These are phyloP conservation scores for Fusarium austroafricanum DNA, from an alignment of 2,329 filamentous ascomycete genomes.

Conservation along the genomic window DNA sequence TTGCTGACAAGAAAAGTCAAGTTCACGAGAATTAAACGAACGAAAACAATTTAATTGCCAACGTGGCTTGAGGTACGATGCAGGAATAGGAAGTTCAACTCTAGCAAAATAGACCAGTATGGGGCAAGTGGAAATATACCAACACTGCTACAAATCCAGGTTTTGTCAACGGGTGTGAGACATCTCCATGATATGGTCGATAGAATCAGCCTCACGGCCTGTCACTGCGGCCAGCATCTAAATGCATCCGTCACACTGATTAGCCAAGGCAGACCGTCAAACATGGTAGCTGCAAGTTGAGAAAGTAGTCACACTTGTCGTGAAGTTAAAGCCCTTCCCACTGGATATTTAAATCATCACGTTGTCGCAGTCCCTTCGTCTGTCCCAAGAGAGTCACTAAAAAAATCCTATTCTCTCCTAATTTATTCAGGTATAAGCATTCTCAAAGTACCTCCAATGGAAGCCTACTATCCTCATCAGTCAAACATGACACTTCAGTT, in stretches of 20 bases:
- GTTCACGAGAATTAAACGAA: no score
- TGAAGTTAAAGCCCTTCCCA: fast-evolving
- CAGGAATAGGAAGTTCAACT: no score
- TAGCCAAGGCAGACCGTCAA: no score
- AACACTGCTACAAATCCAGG: no score
- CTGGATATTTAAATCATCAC: neutral
- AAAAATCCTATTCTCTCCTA: no score
- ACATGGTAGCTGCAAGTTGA: neutral
- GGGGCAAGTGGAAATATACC: no score
- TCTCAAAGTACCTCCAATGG: neutral
- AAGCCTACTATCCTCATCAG: neutral
- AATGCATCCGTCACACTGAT: fast-evolving
- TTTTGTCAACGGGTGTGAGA: no score
- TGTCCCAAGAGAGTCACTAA: neutral
- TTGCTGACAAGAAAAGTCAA: no score
- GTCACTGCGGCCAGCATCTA: neutral
- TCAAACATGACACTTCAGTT: neutral
- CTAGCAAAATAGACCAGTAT: no score
- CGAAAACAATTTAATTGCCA: no score
- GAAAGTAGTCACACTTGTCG: fast-evolving
- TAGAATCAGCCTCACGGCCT: neutral
- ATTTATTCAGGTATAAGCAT: fast-evolving
- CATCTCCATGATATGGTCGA: neutral
- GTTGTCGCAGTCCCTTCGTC: fast-evolving
- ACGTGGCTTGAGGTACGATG: no score